Evolutionary conservation across 2,329 filamentous ascomycete genomes (phyloP).

Genomic region (Ascochyta lentis): DNA sequence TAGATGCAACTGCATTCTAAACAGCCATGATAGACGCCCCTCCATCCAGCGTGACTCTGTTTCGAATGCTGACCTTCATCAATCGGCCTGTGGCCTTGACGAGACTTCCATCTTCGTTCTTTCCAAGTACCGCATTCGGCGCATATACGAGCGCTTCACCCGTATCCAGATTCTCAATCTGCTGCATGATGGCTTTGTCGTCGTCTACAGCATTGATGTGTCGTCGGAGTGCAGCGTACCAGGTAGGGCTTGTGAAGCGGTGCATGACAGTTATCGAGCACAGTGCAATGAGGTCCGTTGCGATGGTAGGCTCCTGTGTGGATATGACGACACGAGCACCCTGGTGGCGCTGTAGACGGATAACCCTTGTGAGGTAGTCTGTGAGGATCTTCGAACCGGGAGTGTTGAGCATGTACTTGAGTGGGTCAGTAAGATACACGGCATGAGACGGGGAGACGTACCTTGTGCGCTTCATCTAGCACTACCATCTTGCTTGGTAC

Average conservation of each 20-base stretch:
- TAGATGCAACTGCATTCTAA: slow-evolving; percentile 40
- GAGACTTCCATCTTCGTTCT: slow-evolving; percentile 16
- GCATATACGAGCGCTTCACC: slow-evolving; percentile 60
- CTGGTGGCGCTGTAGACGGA: slow-evolving; percentile 74
- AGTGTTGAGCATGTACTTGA: slow-evolving; percentile 64
- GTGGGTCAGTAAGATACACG: slow-evolving; percentile 1
- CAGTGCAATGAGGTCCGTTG: slow-evolving; percentile 71
- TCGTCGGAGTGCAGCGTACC: slow-evolving; percentile 58
- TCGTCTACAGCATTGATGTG: slow-evolving; percentile 52
- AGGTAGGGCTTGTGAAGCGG: slow-evolving; percentile 71
- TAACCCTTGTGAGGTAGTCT: slow-evolving; percentile 65
- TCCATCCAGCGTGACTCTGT: slow-evolving; percentile 25
- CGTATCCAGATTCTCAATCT: slow-evolving; percentile 57
- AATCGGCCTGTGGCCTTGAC: slow-evolving; percentile 24
- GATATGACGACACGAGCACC: slow-evolving; percentile 72
- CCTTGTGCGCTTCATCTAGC: slow-evolving; percentile 80
- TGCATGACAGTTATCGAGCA: slow-evolving; percentile 77
- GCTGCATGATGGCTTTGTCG: slow-evolving; percentile 47
- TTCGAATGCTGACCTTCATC: slow-evolving; percentile 33
- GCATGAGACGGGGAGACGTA: slow-evolving; percentile 28
- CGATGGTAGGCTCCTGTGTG: slow-evolving; percentile 79
- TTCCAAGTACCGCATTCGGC: slow-evolving; percentile 53
- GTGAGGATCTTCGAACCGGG: slow-evolving; percentile 66
- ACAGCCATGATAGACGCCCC: slow-evolving; percentile 68
- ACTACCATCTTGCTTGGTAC: slow-evolving; percentile 65